Conservation (phyloP, 805 yeast genomes). For the Barnettozyma vustinii region DNA sequence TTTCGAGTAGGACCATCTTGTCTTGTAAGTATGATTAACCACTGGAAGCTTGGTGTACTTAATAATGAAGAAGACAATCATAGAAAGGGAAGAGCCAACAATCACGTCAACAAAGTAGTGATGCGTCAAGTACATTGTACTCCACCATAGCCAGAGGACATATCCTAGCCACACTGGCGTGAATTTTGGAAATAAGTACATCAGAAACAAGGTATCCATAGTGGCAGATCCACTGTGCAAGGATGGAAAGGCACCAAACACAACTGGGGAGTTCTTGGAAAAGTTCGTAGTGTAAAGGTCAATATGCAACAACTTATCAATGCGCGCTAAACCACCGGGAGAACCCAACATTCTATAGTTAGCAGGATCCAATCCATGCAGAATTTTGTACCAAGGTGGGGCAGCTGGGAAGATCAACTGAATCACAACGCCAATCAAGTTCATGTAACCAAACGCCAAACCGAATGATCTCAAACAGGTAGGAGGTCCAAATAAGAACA, state of each 20-base stretch:
- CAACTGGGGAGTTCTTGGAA: constrained; percentile 75
- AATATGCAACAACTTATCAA: constrained; percentile 72
- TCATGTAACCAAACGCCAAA: constrained; percentile 94
- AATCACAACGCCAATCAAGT: constrained; percentile 73
- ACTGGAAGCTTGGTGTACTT: constrained; percentile 66
- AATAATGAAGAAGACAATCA: constrained; percentile 62
- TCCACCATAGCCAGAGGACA: constrained; percentile 96
- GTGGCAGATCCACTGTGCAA: constrained; percentile 93
- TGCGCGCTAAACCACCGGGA: constrained; percentile 91
- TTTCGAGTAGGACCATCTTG: constrained; percentile 60
- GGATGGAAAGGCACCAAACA: constrained; percentile 88
- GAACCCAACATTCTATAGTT: constrained; percentile 88
- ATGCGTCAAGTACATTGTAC: constrained; percentile 95
- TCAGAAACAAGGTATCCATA: constrained; percentile 84
- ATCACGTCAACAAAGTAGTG: constrained; percentile 92
- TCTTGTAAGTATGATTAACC: constrained; percentile 44
- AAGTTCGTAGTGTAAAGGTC: constrained; percentile 82
- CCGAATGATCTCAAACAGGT: constrained; percentile 76
- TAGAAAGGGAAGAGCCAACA: constrained; percentile 86
- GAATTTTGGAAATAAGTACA: constrained; percentile 72
- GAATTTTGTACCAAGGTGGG: constrained; percentile 92
- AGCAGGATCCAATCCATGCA: constrained; percentile 85
- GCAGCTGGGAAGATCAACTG: constrained; percentile 90
- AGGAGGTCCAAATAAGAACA: constrained; percentile 91
- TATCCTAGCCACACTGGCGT: constrained; percentile 65